Percentiles rank a stretch among this genome's conserved stretches.
phyloP scores from a whole-genome alignment of 768 basidiomycete genomes.

The Cyclocybe cylindracea region DNA sequence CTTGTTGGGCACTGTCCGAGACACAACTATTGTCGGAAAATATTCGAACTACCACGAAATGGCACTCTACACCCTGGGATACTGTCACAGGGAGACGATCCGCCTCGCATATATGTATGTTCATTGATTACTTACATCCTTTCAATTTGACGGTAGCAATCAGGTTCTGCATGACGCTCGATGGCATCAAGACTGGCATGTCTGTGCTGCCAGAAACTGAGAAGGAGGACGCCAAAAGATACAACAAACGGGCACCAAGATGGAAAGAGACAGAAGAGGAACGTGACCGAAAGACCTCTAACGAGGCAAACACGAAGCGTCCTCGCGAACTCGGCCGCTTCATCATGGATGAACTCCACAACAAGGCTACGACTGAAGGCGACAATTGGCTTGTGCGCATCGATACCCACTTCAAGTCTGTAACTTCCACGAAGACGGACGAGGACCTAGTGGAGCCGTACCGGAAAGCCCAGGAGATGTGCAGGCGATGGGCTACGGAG shows the following conservation, averaged over 20 bases:
- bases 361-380: constrained; percentile 24
- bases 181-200: constrained; percentile 62
- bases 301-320: constrained; percentile 25
- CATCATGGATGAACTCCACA: constrained; percentile 45
- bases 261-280: constrained; percentile 36
- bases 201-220: constrained; percentile 35
- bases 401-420: constrained; percentile 24
- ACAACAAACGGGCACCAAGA: constrained; percentile 16
- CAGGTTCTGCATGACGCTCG: constrained; percentile 55
- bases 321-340: constrained; percentile 24
- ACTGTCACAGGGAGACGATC: constrained; percentile 46
- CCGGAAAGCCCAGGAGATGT: constrained; percentile 28
- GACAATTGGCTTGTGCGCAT: constrained; percentile 23
- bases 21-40: constrained; percentile 47
- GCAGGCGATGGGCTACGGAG: constrained; percentile 16
- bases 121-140: not conserved
- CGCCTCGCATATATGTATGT: constrained; percentile 53
- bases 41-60: constrained; percentile 61
- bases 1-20: constrained; percentile 50
- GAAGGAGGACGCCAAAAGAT: constrained; percentile 16
- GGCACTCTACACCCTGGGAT: constrained; percentile 54
- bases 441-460: constrained; percentile 32
- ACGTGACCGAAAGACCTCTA: constrained; percentile 15
- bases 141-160: not conserved
- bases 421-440: constrained; percentile 21